Percentiles rank a stretch among this genome's conserved stretches.
Evolutionary conservation across 495 filamentous ascomycete species (phyloP).

Genomic region (Lepraria neglecta): DNA sequence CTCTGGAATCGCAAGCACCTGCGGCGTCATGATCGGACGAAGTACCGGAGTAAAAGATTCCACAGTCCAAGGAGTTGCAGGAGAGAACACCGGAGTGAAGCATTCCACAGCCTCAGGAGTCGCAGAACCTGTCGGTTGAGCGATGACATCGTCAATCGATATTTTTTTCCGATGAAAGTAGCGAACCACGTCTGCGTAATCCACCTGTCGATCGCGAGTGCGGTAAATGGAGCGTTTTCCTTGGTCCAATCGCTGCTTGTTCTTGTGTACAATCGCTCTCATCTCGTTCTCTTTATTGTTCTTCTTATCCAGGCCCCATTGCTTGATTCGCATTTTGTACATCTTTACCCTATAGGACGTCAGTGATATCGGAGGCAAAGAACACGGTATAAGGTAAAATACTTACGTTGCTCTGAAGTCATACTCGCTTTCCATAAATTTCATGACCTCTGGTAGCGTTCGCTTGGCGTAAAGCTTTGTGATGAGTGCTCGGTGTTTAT

Average conservation of each 20-base stretch:
- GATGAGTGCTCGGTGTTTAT: constrained; percentile 9
- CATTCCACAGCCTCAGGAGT: constrained; percentile 18
- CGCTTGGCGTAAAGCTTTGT: constrained; percentile 7
- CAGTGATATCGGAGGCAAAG: neutral
- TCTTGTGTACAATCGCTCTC: constrained; percentile 31
- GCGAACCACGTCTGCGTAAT: constrained; percentile 5
- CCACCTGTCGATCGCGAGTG: neutral
- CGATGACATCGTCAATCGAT: constrained; percentile 14
- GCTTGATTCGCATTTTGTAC: constrained; percentile 30
- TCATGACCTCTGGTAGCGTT: constrained; percentile 20
- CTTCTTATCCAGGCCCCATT: constrained; percentile 32
- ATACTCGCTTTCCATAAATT: constrained; percentile 26
- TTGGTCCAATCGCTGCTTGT: constrained; percentile 16
- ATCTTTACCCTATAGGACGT: constrained; percentile 14
- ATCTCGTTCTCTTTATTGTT: constrained; percentile 32
- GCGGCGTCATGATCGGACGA: neutral
- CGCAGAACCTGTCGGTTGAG: constrained; percentile 1
- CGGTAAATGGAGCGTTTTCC: constrained; percentile 13
- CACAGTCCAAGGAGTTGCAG: constrained; percentile 10
- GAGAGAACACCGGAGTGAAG: constrained; percentile 10
- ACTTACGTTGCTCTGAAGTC: constrained; percentile 31
- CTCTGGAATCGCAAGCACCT: constrained; percentile 14
- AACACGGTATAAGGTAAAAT: neutral
- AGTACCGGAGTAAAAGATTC: constrained; percentile 6
- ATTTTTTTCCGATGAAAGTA: constrained; percentile 14